A percentile compares a stretch with the other conserved stretches of the same genome.
Conservation (phyloP, 1,284 basidiomycete genomes). For the Pyrrhoderma lamaoense region DNA sequence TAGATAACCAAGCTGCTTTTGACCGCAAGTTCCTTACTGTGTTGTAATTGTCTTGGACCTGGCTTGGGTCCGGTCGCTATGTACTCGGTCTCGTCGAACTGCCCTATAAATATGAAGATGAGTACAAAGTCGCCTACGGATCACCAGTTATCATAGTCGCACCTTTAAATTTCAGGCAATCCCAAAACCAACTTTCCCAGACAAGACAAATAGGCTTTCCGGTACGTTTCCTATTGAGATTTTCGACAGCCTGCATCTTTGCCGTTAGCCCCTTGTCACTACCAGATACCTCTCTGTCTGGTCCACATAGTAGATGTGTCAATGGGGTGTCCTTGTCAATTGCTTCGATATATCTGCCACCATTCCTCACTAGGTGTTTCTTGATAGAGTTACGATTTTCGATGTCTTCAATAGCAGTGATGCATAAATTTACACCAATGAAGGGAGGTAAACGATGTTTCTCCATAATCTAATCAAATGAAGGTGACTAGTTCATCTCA, state of each 20-base stretch:
- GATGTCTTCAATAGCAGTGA: conserved; percentile 60
- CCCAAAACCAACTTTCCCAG: conserved; percentile 87
- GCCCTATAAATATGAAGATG: conserved; percentile 26
- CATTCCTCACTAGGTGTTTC: conserved; percentile 42
- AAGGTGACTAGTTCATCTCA: conserved; percentile 10
- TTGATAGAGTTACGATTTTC: conserved; percentile 48
- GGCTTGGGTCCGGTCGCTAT: conserved; percentile 51
- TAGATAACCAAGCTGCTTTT: background rate
- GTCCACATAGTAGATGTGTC: conserved; percentile 32
- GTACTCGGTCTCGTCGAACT: conserved; percentile 50
- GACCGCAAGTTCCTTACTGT: conserved; percentile 25
- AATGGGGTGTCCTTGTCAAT: conserved; percentile 48
- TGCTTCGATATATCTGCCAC: conserved; percentile 52
- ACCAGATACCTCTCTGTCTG: conserved; percentile 48
- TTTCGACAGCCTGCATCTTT: conserved; percentile 64
- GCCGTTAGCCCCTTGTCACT: conserved; percentile 10
- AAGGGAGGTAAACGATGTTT: conserved; percentile 61
- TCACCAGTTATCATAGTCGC: too few species aligned
- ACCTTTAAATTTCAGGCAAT: conserved; percentile 65
- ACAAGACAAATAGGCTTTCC: conserved; percentile 56
- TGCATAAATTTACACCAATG: conserved; percentile 49
- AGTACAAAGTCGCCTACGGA: too few species aligned
- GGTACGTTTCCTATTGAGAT: conserved; percentile 58
- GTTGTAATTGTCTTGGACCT: conserved; percentile 34
- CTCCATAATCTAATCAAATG: conserved; percentile 37